Percentiles rank a stretch among this genome's conserved stretches.
phyloP scores from a whole-genome alignment of 495 filamentous ascomycete species.

The Xylaria cubensis region DNA sequence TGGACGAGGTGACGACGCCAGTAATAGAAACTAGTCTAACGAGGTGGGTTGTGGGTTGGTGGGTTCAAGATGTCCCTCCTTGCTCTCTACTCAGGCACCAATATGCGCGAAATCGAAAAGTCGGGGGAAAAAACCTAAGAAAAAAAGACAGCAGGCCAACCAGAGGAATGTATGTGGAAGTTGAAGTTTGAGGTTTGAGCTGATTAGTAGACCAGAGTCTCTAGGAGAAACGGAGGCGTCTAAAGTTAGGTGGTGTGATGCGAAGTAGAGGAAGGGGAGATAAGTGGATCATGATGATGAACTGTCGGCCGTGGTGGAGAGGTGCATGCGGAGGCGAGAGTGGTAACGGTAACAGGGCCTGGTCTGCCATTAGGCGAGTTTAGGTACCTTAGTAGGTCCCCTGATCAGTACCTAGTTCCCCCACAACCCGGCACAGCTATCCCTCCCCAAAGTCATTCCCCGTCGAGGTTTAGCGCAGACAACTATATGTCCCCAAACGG shows the following conservation, averaged over 20 bases:
- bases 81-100: neutral
- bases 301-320: slow-evolving; percentile 9
- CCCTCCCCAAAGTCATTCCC: neutral
- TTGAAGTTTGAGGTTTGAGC: neutral
- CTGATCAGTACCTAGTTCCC: neutral
- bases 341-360: neutral
- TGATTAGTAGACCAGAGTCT: neutral
- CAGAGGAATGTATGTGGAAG: neutral
- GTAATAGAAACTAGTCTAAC: neutral
- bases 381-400: neutral
- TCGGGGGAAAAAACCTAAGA: neutral
- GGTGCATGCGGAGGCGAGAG: slow-evolving; percentile 10
- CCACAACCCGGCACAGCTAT: slow-evolving; percentile 1
- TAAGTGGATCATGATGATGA: slow-evolving; percentile 27
- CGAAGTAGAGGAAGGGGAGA: slow-evolving; percentile 26
- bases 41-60: neutral
- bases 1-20: slow-evolving; percentile 17
- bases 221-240: slow-evolving; percentile 6
- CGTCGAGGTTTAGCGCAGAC: neutral
- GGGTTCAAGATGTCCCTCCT: neutral
- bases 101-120: slow-evolving; percentile 1
- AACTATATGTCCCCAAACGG: neutral
- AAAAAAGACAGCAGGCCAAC: neutral
- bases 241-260: slow-evolving; percentile 19
- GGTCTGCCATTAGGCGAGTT: neutral